Percentiles rank a stretch among this genome's conserved stretches.
These are phyloP conservation scores for Phytophthora uliginosa DNA, from an alignment of 352 stramenopile genomes.

Conservation along the genomic window DNA sequence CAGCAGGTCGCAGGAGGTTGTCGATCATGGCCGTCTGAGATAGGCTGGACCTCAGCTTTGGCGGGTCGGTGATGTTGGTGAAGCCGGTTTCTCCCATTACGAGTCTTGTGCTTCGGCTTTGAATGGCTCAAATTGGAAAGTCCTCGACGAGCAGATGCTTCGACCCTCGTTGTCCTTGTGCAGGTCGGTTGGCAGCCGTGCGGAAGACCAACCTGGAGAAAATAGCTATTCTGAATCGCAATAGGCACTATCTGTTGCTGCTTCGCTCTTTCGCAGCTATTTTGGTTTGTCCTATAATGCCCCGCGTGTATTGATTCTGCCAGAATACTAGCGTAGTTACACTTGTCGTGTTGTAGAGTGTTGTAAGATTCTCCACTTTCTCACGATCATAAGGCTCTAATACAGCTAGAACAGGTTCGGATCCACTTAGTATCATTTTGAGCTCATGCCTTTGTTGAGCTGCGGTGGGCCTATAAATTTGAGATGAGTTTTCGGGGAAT, in stretches of 20 bases:
- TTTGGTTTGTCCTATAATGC: background rate
- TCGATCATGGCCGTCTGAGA: constrained; percentile 3
- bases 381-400: too few relatives aligned
- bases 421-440: too few relatives aligned
- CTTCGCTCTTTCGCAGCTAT: background rate
- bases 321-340: background rate
- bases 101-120: background rate
- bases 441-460: too few relatives aligned
- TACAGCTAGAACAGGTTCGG: too few relatives aligned
- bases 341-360: too few relatives aligned
- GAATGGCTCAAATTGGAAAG: background rate
- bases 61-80: constrained; percentile 12
- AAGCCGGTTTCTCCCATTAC: constrained; percentile 22
- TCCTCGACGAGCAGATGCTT: background rate
- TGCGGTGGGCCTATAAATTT: too few relatives aligned
- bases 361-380: too few relatives aligned
- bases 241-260: background rate
- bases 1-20: background rate
- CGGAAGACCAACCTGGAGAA: background rate
- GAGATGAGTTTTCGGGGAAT: too few relatives aligned
- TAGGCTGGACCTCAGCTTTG: background rate
- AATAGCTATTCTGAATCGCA: background rate
- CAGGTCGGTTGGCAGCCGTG: too few relatives aligned
- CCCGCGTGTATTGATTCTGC: background rate
- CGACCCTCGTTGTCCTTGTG: background rate